Evolutionary conservation across 768 basidiomycete species (phyloP).

Genomic region (Amanita fuliginea): DNA sequence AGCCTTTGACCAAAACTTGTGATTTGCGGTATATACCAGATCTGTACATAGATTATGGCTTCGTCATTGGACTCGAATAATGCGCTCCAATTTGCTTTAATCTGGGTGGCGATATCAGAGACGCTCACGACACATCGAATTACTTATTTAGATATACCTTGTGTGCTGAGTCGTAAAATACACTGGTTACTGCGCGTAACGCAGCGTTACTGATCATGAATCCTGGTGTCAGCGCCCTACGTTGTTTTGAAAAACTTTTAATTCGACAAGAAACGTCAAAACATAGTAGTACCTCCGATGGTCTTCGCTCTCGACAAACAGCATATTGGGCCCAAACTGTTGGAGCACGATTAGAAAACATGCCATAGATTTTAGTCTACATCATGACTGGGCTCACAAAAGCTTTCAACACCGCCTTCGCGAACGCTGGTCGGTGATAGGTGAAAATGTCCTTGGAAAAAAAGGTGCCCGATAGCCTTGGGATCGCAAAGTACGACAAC

Average conservation of each 20-base stretch:
- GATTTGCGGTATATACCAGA: slow-evolving; percentile 21
- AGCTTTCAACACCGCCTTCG: slow-evolving; percentile 24
- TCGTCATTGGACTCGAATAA: slow-evolving; percentile 17
- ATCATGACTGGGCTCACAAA: slow-evolving; percentile 18
- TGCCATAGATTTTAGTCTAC: not conserved
- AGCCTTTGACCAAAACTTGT: not conserved
- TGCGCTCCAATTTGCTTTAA: slow-evolving; percentile 21
- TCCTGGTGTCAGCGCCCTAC: slow-evolving; percentile 20
- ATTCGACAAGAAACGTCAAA: not conserved
- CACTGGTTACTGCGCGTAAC: slow-evolving; percentile 15
- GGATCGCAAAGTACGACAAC: slow-evolving; percentile 32
- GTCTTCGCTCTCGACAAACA: slow-evolving; percentile 33
- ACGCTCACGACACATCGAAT: not conserved
- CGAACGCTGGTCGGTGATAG: slow-evolving; percentile 29
- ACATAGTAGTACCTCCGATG: slow-evolving; percentile 30
- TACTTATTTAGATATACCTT: slow-evolving; percentile 24
- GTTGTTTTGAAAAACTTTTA: slow-evolving; percentile 24
- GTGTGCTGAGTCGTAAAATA: slow-evolving; percentile 42
- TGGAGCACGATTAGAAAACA: not conserved
- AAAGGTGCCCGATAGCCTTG: slow-evolving; percentile 41
- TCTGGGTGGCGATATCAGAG: slow-evolving; percentile 13
- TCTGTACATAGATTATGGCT: slow-evolving; percentile 34
- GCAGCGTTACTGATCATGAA: not conserved
- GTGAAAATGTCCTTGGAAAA: slow-evolving; percentile 35
- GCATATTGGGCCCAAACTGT: slow-evolving; percentile 28